These are phyloP conservation scores for Sungouiella thailandica DNA, from an alignment of 805 yeast species.

Conservation along the genomic window DNA sequence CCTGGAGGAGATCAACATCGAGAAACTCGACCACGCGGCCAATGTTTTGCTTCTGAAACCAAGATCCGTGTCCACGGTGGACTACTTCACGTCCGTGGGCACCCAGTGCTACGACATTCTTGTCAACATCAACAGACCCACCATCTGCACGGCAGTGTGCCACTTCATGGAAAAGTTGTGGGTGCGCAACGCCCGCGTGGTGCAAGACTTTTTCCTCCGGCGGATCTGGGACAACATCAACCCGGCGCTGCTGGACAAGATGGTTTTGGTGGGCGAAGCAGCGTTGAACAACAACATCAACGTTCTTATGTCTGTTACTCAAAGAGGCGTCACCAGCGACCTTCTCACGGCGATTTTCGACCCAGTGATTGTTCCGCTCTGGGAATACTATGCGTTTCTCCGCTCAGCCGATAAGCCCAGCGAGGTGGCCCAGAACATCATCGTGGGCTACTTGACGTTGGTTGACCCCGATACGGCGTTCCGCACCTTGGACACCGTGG, in stretches of 20 bases:
- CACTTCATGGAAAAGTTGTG: slow-evolving; percentile 51
- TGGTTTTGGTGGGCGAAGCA: slow-evolving; percentile 38
- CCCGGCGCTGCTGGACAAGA: slow-evolving; percentile 23
- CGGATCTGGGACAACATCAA: slow-evolving; percentile 42
- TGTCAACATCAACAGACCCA: slow-evolving; percentile 55
- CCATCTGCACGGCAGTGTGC: slow-evolving; percentile 51
- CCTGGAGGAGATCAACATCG: slow-evolving; percentile 60
- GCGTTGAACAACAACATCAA: slow-evolving; percentile 59
- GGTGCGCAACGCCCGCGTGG: slow-evolving; percentile 43
- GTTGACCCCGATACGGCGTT: slow-evolving; percentile 14
- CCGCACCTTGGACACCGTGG: slow-evolving; percentile 22
- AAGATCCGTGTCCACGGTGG: slow-evolving; percentile 33
- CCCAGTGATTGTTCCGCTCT: slow-evolving; percentile 32
- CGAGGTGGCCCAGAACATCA: slow-evolving; percentile 31
- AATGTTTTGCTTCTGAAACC: slow-evolving; percentile 65
- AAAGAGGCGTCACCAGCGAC: slow-evolving; percentile 27
- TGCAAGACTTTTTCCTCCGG: slow-evolving; percentile 54
- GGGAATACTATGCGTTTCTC: slow-evolving; percentile 43
- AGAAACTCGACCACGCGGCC: slow-evolving; percentile 63
- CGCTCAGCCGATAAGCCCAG: slow-evolving; percentile 23
- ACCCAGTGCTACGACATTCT: slow-evolving; percentile 58
- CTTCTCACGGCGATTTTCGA: slow-evolving; percentile 20
- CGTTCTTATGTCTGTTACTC: slow-evolving; percentile 59
- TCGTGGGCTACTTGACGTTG: slow-evolving; percentile 33
- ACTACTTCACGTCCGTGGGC: slow-evolving; percentile 58